phyloP scores from a whole-genome alignment of 2,329 filamentous ascomycete genomes.

The Neurospora sp. region DNA sequence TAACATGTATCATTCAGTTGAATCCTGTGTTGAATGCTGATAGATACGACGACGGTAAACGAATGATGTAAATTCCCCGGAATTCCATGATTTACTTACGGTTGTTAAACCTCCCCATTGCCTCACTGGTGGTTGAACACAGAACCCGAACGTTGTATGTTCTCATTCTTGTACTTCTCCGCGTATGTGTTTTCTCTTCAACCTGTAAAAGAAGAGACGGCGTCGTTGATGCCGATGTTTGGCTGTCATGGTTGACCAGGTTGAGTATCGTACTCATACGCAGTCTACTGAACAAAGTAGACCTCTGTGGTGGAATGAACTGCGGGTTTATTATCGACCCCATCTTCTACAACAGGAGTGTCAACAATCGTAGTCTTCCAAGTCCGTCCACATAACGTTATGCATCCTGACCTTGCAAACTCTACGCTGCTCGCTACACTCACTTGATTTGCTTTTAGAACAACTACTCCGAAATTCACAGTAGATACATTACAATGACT shows the following conservation, averaged over 20 bases:
- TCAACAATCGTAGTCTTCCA: background rate
- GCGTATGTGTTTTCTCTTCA: background rate
- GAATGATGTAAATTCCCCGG: no score
- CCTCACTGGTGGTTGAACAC: background rate
- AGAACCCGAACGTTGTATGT: background rate
- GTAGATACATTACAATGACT: no score
- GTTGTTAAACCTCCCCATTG: background rate
- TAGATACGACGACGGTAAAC: background rate
- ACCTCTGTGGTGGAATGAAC: background rate
- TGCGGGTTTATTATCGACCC: background rate
- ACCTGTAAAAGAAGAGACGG: background rate
- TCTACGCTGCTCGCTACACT: background rate
- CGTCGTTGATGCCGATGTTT: background rate
- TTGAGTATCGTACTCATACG: background rate
- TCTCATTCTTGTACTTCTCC: background rate
- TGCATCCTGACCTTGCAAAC: background rate
- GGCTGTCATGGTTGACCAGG: background rate
- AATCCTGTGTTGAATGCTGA: background rate
- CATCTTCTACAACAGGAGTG: background rate
- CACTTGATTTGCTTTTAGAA: background rate
- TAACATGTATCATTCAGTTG: background rate
- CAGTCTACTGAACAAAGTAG: background rate
- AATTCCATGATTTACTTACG: no score
- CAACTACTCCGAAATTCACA: background rate
- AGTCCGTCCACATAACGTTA: background rate